Base-by-base conservation (phyloP, 805 yeast genomes). In the Starmerella gropengiesseri region DNA sequence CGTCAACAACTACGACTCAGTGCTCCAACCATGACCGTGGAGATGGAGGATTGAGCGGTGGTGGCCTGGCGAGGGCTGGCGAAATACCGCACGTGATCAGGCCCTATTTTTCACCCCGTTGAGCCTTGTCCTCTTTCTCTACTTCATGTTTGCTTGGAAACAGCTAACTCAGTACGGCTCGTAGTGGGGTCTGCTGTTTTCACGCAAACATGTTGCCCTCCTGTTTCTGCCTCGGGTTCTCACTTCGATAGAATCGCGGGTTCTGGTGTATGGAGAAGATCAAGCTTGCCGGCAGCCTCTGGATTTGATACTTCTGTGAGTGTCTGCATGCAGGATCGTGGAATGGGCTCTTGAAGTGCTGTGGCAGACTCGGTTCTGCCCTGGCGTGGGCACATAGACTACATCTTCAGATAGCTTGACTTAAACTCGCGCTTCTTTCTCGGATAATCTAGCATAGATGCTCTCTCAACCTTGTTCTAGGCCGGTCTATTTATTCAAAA, bases 261-360 rank as follows among this genome's bases (percentile, higher is more conserved):
- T 58, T 50, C 58, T 57, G 60, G 55, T 56, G 45, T n/a, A 53
- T 51, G 62, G 62, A 58, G 61, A 34, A 58, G 52, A 58, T 37
- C 41, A 47, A 56, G 62, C 59, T 45, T 21, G 44, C 18, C 7
- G 27, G 29, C 21, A 19, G 31, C 35, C 31, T 14, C 18, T 18
- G 29, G 55, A 50, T 48, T 53, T 52, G 55, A 52, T 52, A 52
- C 55, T 46, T 52, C 53, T n/a, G 18, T 8, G 31, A 14, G 27
- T 38, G 26, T 14, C 20, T 20, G 41, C 33, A 21, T 30, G 31
- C 40, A 13, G 53, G 55, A 45, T 33, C 57, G 55, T 51, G 56
- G 51, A 50, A 45, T 47, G 51, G 14, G 50, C 47, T 38, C 53
- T 37, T 50, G 44, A 46, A 33, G 45, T 45, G 47, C 33, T 20